phyloP scores from a whole-genome alignment of 1,284 basidiomycete genomes.

The Singerocomus inundabilis region DNA sequence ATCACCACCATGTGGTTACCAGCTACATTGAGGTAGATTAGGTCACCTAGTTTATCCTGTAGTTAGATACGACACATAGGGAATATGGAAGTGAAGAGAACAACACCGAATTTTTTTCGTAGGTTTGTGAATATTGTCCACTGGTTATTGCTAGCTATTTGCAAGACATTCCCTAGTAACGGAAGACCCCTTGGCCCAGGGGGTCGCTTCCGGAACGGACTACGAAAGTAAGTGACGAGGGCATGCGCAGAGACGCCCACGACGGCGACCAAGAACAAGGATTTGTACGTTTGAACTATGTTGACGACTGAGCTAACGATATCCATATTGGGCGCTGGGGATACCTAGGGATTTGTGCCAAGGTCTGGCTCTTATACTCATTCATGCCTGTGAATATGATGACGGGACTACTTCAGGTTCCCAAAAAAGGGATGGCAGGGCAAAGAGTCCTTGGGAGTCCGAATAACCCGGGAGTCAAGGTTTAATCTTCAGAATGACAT shows the following conservation, averaged over 20 bases:
- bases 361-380: not conserved
- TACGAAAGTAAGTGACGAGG: slow-evolving; percentile 4
- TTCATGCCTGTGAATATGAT: too few species aligned
- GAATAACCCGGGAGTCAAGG: too few species aligned
- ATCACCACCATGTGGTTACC: slow-evolving; percentile 8
- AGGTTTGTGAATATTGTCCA: too few species aligned
- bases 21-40: slow-evolving; percentile 11
- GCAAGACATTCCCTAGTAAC: too few species aligned
- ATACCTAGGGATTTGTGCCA: not conserved
- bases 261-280: not conserved
- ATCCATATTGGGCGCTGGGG: not conserved
- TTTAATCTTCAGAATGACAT: too few species aligned
- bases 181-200: slow-evolving; percentile 7
- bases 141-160: slow-evolving; percentile 4
- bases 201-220: slow-evolving; percentile 3
- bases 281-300: not conserved
- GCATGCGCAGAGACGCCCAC: slow-evolving; percentile 2
- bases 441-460: too few species aligned
- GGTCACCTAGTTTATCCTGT: not conserved
- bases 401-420: too few species aligned
- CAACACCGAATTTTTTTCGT: too few species aligned
- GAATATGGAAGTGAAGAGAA: too few species aligned
- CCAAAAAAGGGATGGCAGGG: too few species aligned
- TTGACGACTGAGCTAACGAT: not conserved
- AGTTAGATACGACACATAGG: not conserved